Conservation (phyloP, 371 early-diverging fungal species). For the Nematocida displodere region DNA sequence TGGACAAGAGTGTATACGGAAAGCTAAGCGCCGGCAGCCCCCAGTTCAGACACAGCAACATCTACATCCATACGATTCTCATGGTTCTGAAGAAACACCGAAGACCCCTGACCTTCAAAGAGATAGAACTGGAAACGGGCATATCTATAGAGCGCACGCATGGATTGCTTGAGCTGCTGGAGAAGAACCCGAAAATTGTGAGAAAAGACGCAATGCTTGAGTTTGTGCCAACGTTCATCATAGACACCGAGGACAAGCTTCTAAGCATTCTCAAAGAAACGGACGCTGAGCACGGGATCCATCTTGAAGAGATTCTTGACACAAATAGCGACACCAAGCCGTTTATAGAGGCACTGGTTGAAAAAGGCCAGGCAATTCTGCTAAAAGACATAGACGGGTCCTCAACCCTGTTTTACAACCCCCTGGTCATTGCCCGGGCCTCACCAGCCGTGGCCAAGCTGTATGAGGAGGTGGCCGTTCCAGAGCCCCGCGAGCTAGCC, state of each 20-base stretch:
- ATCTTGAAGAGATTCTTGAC: constrained; percentile 58
- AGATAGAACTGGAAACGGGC: constrained; percentile 55
- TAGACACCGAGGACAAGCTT: constrained; percentile 62
- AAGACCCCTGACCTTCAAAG: constrained; percentile 54
- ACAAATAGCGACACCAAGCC: constrained; percentile 52
- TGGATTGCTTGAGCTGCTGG: constrained; percentile 51
- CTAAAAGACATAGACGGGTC: constrained; percentile 64
- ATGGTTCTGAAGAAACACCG: constrained; percentile 52
- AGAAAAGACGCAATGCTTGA: constrained; percentile 52
- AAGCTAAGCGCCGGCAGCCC: constrained; percentile 35
- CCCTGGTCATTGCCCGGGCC: constrained; percentile 21
- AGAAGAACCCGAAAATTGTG: constrained; percentile 62
- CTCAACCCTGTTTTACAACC: constrained; percentile 62
- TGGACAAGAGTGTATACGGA: constrained; percentile 44
- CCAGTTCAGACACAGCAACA: constrained; percentile 59
- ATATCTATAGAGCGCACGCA: constrained; percentile 58
- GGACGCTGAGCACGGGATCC: constrained; percentile 60
- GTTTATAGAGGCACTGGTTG: constrained; percentile 54
- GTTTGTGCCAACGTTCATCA: constrained; percentile 60
- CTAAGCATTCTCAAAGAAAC: constrained; percentile 52
- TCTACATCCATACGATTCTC: constrained; percentile 63
- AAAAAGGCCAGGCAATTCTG: constrained; percentile 57
- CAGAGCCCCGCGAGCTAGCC: constrained; percentile 60
- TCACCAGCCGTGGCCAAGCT: constrained; percentile 54
- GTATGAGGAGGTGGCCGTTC: constrained; percentile 58